Conservation (phyloP, 2,329 filamentous ascomycete genomes). For the Colletotrichum sp. region DNA sequence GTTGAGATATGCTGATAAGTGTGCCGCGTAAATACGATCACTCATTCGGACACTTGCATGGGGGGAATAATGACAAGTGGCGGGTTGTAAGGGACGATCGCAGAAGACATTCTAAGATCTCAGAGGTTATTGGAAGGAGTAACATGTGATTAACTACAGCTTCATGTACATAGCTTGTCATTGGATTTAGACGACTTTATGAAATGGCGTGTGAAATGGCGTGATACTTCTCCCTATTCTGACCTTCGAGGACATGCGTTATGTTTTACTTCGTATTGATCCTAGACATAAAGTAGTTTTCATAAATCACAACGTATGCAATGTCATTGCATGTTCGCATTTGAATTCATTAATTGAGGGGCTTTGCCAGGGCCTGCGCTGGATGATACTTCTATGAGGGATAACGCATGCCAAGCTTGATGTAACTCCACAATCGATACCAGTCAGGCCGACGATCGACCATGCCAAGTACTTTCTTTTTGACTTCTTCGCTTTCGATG, state of each 20-base stretch:
- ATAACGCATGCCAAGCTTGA: neutral
- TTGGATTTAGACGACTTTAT: neutral
- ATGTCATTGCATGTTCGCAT: too few species aligned
- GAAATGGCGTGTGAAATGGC: neutral
- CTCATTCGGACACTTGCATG: neutral
- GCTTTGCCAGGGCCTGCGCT: neutral
- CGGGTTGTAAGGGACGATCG: neutral
- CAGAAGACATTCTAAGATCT: neutral
- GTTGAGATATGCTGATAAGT: conserved; percentile 3
- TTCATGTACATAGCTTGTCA: neutral
- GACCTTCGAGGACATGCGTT: too few species aligned
- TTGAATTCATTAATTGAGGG: too few species aligned
- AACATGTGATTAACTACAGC: neutral
- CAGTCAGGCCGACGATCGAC: neutral
- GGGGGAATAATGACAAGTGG: neutral
- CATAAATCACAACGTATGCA: too few species aligned
- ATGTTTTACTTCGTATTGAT: too few species aligned
- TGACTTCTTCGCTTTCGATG: neutral
- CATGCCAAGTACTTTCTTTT: neutral
- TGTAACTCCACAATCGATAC: neutral
- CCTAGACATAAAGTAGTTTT: too few species aligned
- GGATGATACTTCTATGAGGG: neutral
- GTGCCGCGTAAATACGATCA: neutral
- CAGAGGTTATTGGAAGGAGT: neutral
- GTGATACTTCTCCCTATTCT: too few species aligned